Base-by-base conservation (phyloP, 148 eudicot species). In the Cornus controversa region DNA sequence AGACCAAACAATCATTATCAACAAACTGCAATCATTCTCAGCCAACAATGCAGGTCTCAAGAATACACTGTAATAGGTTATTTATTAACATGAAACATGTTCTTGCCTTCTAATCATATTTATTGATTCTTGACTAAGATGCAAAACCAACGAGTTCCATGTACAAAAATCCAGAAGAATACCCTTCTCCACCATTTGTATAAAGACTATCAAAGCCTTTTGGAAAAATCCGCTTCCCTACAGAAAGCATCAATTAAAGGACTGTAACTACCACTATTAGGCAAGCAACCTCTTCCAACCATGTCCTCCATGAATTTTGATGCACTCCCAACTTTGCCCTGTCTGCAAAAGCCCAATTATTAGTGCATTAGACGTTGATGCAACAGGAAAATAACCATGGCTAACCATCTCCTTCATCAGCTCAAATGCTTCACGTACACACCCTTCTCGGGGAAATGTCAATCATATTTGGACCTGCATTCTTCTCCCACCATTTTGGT, bases 401-500 rank as follows among this genome's bases (percentile, higher is more conserved):
- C 62, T 69, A 75, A 91, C 76, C 99, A 95, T 91, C 77, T 86
- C 90, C 71, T 89, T 91, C 87, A 87, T 83, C 74, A 96, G 71
- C 82, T 89, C 92, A 79, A 90, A 84, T 69, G 93, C 93, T 80
- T 90, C 91, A 65, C 83, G 85, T 58, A 90, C 79, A 62, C 65
- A 72, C 53, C 79, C 85, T 40, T 76, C 79, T 63, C 73, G 42
- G 73, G 89, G 89, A 63, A 77, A 93, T 93, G 75, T 96, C 99
- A 75, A 96, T 79, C 99, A 96, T 96, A 83, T 96, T 96, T 24
- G 99, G 99, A 27, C 99, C 99, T 13, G 90, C 90, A 89, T 80
- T 93, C 85, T 82, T 96, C 76, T 96, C 99, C 99, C 99, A 96
- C 99, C 99, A 96, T 79, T 93, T 93, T 58, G 99, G 99, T 79